These are phyloP conservation scores for Athelia sp. DNA, from an alignment of 1,284 basidiomycete species.

Conservation along the genomic window DNA sequence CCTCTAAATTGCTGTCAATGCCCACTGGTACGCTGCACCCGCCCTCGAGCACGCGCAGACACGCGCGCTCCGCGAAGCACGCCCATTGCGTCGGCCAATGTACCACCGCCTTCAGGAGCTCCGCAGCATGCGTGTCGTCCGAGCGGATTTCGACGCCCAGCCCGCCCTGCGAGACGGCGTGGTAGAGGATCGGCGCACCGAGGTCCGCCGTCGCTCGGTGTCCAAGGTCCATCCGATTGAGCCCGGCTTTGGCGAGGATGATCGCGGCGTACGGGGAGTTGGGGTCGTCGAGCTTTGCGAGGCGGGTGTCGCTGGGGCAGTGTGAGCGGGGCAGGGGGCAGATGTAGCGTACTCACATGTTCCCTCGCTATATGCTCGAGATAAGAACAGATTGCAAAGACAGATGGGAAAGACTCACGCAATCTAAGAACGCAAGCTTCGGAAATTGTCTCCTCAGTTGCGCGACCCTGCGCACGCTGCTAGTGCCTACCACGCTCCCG, in stretches of 20 bases:
- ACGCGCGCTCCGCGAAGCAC: slow-evolving; percentile 82
- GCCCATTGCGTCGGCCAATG: slow-evolving; percentile 75
- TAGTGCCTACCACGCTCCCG: slow-evolving; percentile 91
- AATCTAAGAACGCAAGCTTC: slow-evolving; percentile 80
- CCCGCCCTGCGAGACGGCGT: slow-evolving; percentile 95
- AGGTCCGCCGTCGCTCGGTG: slow-evolving; percentile 80
- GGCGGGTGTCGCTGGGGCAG: slow-evolving; percentile 71
- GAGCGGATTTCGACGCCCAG: slow-evolving; percentile 85
- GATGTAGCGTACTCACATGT: slow-evolving; percentile 50
- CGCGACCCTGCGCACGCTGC: slow-evolving; percentile 89
- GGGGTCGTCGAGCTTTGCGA: slow-evolving; percentile 87
- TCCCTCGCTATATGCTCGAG: slow-evolving; percentile 55
- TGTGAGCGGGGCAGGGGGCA: slow-evolving; percentile 3
- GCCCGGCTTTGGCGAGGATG: slow-evolving; percentile 91
- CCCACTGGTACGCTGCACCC: slow-evolving; percentile 99
- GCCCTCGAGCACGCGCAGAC: slow-evolving; percentile 86
- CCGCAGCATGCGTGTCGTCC: slow-evolving; percentile 58
- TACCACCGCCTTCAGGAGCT: slow-evolving; percentile 62
- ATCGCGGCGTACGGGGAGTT: slow-evolving; percentile 84
- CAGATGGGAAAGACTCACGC: slow-evolving; percentile 49
- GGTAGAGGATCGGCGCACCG: slow-evolving; percentile 68
- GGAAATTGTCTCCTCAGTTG: slow-evolving; percentile 84
- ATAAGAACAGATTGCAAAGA: slow-evolving; percentile 8
- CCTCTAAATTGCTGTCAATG: slow-evolving; percentile 52
- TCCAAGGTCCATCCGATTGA: slow-evolving; percentile 79